Percentiles rank a stretch among this genome's conserved stretches.
Conservation (phyloP, 2,329 filamentous ascomycete species). For the Sclerotinia borealis region DNA sequence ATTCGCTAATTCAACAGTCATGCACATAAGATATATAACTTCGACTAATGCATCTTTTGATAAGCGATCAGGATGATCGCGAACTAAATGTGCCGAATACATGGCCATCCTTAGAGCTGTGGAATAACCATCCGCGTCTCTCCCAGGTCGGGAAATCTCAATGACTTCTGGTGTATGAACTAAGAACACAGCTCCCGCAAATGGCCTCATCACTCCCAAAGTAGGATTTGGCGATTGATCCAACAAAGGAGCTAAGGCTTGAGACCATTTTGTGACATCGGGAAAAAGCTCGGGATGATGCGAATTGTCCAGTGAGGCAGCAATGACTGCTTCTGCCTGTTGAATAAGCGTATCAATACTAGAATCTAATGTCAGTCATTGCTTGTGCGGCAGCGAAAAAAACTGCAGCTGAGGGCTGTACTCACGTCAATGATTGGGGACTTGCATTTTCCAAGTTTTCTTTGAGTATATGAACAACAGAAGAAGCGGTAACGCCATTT, state of each 20-base stretch:
- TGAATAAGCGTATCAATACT: conserved; percentile 49
- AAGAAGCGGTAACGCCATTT: conserved; percentile 26
- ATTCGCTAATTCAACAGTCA: conserved; percentile 46
- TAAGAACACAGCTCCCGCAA: conserved; percentile 66
- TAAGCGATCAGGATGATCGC: conserved; percentile 35
- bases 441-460: conserved; percentile 47
- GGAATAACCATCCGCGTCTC: conserved; percentile 66
- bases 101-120: conserved; percentile 69
- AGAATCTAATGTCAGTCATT: conserved; percentile 19
- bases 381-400: not conserved
- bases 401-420: conserved; percentile 1
- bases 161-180: conserved; percentile 35
- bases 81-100: conserved; percentile 59
- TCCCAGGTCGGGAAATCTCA: conserved; percentile 28
- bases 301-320: conserved; percentile 31
- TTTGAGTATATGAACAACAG: conserved; percentile 47
- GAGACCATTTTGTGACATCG: conserved; percentile 56
- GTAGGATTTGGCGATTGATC: conserved; percentile 50
- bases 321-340: conserved; percentile 40
- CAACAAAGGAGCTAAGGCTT: conserved; percentile 53
- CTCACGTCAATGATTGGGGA: conserved; percentile 46
- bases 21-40: conserved; percentile 44
- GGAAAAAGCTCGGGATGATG: conserved; percentile 52
- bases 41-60: conserved; percentile 42
- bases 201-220: conserved; percentile 65